These are phyloP conservation scores for Aphanomyces astaci DNA, from an alignment of 352 stramenopile species.

Conservation along the genomic window DNA sequence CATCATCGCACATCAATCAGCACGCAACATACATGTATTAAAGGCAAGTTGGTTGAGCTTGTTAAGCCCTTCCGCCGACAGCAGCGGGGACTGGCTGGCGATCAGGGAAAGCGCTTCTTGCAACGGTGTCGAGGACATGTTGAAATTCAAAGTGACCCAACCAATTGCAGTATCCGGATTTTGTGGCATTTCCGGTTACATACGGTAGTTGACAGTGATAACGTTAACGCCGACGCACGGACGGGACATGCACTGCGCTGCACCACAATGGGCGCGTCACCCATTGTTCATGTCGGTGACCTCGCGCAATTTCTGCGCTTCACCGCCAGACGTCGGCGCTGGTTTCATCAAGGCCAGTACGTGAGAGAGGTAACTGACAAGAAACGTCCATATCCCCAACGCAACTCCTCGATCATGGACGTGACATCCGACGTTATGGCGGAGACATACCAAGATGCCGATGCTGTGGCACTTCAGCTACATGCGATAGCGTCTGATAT, in stretches of 20 bases:
- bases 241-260: too few species aligned
- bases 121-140: slow-evolving; percentile 25
- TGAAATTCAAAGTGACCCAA: not conserved
- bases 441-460: not conserved
- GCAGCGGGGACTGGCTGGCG: slow-evolving; percentile 45
- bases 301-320: too few species aligned
- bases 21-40: slow-evolving; percentile 47
- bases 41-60: slow-evolving; percentile 72
- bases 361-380: not conserved
- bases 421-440: too few species aligned
- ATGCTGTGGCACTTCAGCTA: not conserved
- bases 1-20: not conserved
- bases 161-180: not conserved
- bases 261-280: too few species aligned
- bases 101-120: slow-evolving; percentile 53
- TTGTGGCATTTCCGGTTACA: not conserved
- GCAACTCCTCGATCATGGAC: not conserved
- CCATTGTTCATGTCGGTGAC: too few species aligned
- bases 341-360: too few species aligned
- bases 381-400: not conserved
- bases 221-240: too few species aligned
- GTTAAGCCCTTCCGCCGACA: slow-evolving; percentile 48
- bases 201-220: too few species aligned
- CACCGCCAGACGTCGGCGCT: too few species aligned
- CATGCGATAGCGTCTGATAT: not conserved